Evolutionary conservation across 2,329 filamentous ascomycete genomes (phyloP), one percentile per base, ranked within the genome.

Genomic region (Lasiodiplodia hormozganensis): DNA sequence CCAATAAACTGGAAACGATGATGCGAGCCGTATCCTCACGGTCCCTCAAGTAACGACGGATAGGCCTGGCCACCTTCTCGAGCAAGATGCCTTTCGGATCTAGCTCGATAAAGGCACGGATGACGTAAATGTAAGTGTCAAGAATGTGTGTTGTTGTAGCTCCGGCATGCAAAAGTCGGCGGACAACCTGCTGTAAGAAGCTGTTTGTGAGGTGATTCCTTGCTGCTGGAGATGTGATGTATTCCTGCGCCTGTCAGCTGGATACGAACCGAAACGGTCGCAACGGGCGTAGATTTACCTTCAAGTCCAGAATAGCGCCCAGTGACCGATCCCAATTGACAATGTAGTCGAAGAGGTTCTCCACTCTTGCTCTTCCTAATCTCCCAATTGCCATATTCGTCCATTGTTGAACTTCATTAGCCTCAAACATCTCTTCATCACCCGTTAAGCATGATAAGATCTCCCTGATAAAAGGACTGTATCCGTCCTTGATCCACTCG

Each of bases 1-100:
- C 87, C 4, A 95, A 83, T 51, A 94, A 84, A 52, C 92, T 92
- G 0, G 88, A 88, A 56, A 94, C 92, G 34, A 95, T 91, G 60
- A 93, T 90, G 31, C 90, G 87, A 49, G 93, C 91, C 1, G 92
- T 92, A 75, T 95, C 92, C 70, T 93, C 91, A 67, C 91, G 86
- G 69, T 90, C 89, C 73, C 91, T 91, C 16, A 95, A 82, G 73
- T 94, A 94, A n/a, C 90, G 79, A 70, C 93, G 90, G 52, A 95
- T 84, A 0, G 90, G 89, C 58, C 88, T 87, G 10, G 91, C 90
- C 54, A 94, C 91, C 49, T 91, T 87, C 74, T 92, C 89, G 3
- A 95, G 84, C 7, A 95, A 82, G 1, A 95, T 92, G 70, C 92
- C 92, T 62, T 92, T 92, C 62, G 91, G 87, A 74, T 95, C 92